Base-by-base conservation (phyloP, 2,329 filamentous ascomycete species). In the Penicillium sp. region DNA sequence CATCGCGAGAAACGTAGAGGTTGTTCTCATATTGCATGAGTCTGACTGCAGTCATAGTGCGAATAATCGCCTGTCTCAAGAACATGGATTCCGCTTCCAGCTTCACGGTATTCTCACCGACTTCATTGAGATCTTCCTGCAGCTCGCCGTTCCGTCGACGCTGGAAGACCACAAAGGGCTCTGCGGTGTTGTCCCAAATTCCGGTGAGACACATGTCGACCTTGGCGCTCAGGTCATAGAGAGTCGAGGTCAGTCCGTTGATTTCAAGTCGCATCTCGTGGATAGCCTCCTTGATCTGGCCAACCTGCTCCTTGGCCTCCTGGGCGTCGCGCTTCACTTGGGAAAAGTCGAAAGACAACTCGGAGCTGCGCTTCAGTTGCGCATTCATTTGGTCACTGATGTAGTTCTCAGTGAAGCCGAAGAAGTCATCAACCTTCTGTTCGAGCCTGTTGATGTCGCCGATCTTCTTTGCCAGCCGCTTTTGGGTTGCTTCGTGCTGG, bases 201-300 rank as follows among this genome's bases (percentile, higher is more conserved):
- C 37, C 37, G 6, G 14, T 7, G 16, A 43, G 36, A n/a, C 48
- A 50, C 26, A 25, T 35, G 28, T 60, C 53, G 6, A 47, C 54
- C 17, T 54, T 62, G 11, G 37, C 16, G 11, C 44, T 45, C 22
- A 65, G 25, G 33, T 61, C 53, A 16, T 53, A 45, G 17, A 48
- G 50, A 0, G 57, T 43, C 1, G 45, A 31, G 37, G 37, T 40
- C 3, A 62, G 17, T 8, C 28, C 28, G 10, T 55, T 48, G 10
- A 62, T 31, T 16, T 65, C 50, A 4, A 25, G 31, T 6, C 59
- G 53, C 28, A 61, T 16, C 1, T 59, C 58, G 12, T 56, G 53
- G 12, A 60, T 14, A 1, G 10, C 6, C 5, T 43, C 16, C 28
- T 42, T 33, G 16, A 19, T 10, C 10, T 43, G 16, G 2, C 8